Evolutionary conservation across 805 yeast species (phyloP), one percentile per base, ranked within the genome.

Genomic region (Maudiozyma barnettii): DNA sequence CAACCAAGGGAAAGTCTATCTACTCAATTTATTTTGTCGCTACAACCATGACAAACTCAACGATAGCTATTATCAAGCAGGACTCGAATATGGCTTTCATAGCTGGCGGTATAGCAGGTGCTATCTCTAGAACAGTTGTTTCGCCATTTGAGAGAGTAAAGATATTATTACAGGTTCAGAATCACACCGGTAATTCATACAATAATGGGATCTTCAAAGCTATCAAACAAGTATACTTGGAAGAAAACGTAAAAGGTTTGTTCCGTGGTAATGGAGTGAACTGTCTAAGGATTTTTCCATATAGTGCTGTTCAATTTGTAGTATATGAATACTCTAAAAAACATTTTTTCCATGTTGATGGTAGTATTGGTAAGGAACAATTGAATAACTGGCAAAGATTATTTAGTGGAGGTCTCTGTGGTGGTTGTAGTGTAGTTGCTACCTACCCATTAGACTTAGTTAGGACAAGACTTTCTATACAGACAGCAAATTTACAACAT

Each of bases 121-220:
- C 88, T 0, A 70, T 83, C 0, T 85, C 95, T 1, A 72, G 98
- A 46, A 91, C 98, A 0, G 87, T 84, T 1, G 96, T 90, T 5
- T 86, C 96, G 12, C 99, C 99, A 1, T 81, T 91, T 66, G 99
- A 91, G 64, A 72, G 99, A 55, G 95, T 93, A 55, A 91, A 91
- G 66, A 93, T 93, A 52, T 66, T 91, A 22, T 78, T 89, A 56
- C 99, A 91, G 66, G 80, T 93, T 33, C 97, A 91, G 65, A 93
- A 53, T 38, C 49, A 60, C 50, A 51, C 66, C 47, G 49, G 61
- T 48, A 49, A 60, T 51, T 26, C 48, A 20, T 75, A 79, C 58
- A 75, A 77, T 44, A 67, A 72, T n/a, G 96, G 97, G 1, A 77
- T 89, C 60, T 71, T 81, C 49, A 74, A 81, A 5, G 87, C 96